Evolutionary conservation across 306 rosid genomes (phyloP).

Genomic region (Geum urbanum): DNA sequence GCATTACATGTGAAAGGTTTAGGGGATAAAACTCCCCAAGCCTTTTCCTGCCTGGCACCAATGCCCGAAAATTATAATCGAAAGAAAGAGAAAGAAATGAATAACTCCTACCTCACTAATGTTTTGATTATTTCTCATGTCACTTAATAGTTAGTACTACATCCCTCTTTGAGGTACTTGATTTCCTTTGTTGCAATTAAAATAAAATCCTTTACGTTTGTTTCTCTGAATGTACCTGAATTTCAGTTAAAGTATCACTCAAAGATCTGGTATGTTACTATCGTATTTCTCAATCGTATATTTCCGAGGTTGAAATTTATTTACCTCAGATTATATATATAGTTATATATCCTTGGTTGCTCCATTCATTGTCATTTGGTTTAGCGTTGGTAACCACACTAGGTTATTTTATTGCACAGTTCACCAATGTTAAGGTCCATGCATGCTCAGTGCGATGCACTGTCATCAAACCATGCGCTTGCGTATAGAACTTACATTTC

Average conservation of each 20-base stretch:
- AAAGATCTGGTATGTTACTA: neutral
- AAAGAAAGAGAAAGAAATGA: neutral
- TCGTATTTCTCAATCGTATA: neutral
- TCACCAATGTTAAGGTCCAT: neutral
- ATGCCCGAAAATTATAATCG: neutral
- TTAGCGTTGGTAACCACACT: neutral
- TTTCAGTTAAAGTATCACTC: neutral
- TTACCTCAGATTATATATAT: neutral
- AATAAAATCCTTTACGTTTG: neutral
- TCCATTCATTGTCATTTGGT: neutral
- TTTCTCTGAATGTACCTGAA: neutral
- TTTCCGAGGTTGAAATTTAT: neutral
- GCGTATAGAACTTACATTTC: neutral
- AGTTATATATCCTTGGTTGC: neutral
- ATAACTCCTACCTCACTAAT: neutral
- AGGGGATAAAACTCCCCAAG: no score
- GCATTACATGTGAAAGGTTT: neutral
- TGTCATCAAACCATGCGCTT: no score
- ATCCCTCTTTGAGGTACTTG: neutral
- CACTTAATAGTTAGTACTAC: neutral
- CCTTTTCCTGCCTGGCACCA: no score
- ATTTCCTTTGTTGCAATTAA: conserved; percentile 6
- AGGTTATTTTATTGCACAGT: neutral
- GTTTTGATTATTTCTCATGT: neutral
- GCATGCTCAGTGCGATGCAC: neutral